These are phyloP conservation scores for Crepidotus variabilis DNA, from an alignment of 768 basidiomycete species.

Conservation along the genomic window DNA sequence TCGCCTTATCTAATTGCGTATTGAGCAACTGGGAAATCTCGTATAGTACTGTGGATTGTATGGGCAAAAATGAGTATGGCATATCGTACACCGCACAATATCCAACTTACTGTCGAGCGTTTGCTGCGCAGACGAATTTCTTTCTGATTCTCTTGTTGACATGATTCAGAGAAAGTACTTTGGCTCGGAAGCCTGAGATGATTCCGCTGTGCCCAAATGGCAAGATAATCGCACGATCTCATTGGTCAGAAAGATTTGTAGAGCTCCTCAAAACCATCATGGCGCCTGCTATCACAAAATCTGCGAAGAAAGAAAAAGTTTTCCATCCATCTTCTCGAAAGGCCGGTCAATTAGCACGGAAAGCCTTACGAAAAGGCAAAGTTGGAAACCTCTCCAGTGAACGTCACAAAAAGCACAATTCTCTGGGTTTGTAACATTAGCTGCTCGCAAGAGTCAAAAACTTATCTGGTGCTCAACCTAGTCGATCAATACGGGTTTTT, in stretches of 20 bases:
- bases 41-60: slow-evolving; percentile 56
- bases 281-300: slow-evolving; percentile 23
- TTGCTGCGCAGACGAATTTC: slow-evolving; percentile 60
- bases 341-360: slow-evolving; percentile 69
- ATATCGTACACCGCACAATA: slow-evolving; percentile 21
- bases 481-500: slow-evolving; percentile 77
- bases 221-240: slow-evolving; percentile 22
- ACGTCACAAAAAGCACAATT: slow-evolving; percentile 52
- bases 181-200: neutral
- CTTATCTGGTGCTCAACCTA: slow-evolving; percentile 24
- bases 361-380: slow-evolving; percentile 65
- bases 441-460: neutral
- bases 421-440: slow-evolving; percentile 39
- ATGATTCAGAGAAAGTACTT: slow-evolving; percentile 17
- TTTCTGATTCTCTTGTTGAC: slow-evolving; percentile 55
- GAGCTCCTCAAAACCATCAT: neutral
- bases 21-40: slow-evolving; percentile 88
- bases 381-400: slow-evolving; percentile 53
- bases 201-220: neutral
- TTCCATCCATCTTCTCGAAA: slow-evolving; percentile 84
- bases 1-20: slow-evolving; percentile 85
- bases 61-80: neutral
- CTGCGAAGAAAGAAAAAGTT: slow-evolving; percentile 65
- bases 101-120: slow-evolving; percentile 56
- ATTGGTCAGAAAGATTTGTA: slow-evolving; percentile 7